Evolutionary conservation across 495 filamentous ascomycete genomes (phyloP).

Genomic region (Penicillium soppii): DNA sequence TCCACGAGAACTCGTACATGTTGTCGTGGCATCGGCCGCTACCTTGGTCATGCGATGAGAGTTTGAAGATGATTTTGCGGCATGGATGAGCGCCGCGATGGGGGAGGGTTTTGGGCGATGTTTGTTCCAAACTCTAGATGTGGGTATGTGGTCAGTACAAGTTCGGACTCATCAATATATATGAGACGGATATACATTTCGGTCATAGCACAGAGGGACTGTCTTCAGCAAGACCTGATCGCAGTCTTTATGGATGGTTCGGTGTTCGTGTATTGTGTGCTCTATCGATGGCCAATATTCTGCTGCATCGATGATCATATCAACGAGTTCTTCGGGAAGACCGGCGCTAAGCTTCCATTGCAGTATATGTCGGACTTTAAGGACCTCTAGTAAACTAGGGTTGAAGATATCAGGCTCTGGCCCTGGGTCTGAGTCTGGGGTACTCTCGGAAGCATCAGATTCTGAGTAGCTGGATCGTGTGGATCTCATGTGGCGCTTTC

Average conservation of each 20-base stretch:
- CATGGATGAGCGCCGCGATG: constrained; percentile 42
- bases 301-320: constrained; percentile 63
- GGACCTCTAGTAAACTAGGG: constrained; percentile 33
- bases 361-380: constrained; percentile 36
- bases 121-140: constrained; percentile 18
- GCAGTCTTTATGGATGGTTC: constrained; percentile 31
- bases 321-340: constrained; percentile 64
- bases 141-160: neutral
- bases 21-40: constrained; percentile 29
- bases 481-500: neutral
- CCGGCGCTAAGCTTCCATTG: constrained; percentile 37
- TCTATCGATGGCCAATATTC: constrained; percentile 66
- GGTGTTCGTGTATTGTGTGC: constrained; percentile 26
- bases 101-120: constrained; percentile 26
- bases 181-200: constrained; percentile 19
- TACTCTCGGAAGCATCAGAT: neutral
- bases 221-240: constrained; percentile 42
- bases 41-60: constrained; percentile 67
- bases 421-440: neutral
- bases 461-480: neutral
- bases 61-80: constrained; percentile 62
- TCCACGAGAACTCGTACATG: constrained; percentile 59
- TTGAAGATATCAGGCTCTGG: constrained; percentile 15
- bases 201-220: constrained; percentile 40
- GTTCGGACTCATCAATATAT: neutral